Percentiles rank a stretch among this genome's conserved stretches.
Evolutionary conservation across 2,329 filamentous ascomycete species (phyloP).

Genomic region (Seiridium cupressi): DNA sequence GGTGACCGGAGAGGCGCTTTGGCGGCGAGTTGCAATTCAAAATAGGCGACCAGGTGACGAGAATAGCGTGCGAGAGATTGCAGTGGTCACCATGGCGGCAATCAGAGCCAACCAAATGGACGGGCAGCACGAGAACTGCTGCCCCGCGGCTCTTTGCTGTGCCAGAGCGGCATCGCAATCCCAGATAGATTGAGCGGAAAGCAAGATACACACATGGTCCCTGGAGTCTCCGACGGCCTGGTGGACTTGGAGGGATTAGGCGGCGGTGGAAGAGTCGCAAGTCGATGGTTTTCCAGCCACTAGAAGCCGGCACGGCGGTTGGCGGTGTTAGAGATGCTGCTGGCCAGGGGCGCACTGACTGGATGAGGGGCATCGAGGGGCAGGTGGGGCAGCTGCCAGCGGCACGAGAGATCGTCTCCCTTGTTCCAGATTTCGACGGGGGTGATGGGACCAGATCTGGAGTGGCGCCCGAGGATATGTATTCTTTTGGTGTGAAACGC

Average conservation of each 20-base stretch:
- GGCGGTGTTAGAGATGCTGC: constrained; percentile 7
- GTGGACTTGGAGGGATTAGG: background rate
- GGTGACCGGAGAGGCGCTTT: background rate
- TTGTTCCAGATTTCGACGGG: constrained; percentile 6
- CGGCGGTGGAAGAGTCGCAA: background rate
- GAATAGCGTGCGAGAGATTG: background rate
- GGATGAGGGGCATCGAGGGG: constrained; percentile 5
- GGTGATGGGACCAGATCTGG: background rate
- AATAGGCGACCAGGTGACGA: background rate
- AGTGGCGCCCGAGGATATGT: background rate
- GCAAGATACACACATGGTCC: background rate
- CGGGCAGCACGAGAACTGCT: background rate
- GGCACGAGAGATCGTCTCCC: constrained; percentile 4
- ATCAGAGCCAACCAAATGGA: constrained; percentile 2
- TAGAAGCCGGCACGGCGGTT: background rate
- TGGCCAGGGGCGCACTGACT: constrained; percentile 10
- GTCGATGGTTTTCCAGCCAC: constrained; percentile 5
- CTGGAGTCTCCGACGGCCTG: background rate
- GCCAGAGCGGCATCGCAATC: background rate
- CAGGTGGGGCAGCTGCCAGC: background rate
- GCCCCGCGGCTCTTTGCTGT: constrained; percentile 2
- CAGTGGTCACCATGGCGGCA: constrained; percentile 8
- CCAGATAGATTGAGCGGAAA: background rate
- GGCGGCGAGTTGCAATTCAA: background rate
- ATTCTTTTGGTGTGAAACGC: background rate